Conservation (phyloP, 257 asterid species). For the Solanum chmielewskii region DNA sequence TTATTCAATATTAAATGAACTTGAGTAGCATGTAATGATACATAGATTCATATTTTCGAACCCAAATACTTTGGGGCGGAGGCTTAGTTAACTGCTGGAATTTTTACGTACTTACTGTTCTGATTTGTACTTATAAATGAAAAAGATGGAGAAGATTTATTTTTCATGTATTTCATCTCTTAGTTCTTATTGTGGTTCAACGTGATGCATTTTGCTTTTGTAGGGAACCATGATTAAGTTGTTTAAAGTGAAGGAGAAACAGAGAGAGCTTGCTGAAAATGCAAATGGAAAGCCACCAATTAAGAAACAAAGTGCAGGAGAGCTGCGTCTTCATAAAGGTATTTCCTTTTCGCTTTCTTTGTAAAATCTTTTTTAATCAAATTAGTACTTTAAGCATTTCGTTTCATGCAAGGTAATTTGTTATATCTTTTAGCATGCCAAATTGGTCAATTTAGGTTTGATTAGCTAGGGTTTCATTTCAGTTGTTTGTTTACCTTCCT, state of each 20-base stretch:
- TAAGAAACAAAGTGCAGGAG: constrained; percentile 17
- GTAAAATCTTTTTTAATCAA: not conserved
- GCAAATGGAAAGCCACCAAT: not conserved
- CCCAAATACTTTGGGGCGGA: not conserved
- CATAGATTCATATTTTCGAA: not conserved
- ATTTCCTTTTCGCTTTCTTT: not conserved
- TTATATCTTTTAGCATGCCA: not conserved
- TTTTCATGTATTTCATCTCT: not conserved
- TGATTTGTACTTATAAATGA: not conserved
- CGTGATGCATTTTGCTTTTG: not conserved
- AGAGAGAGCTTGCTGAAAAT: constrained; percentile 12
- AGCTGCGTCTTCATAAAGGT: constrained; percentile 21
- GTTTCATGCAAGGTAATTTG: not conserved
- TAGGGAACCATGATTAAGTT: constrained; percentile 2
- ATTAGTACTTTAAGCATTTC: not conserved
- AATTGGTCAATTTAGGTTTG: not conserved
- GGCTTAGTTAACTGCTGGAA: not conserved
- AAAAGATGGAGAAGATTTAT: not conserved
- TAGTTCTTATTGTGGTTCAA: not conserved
- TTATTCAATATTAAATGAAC: not conserved
- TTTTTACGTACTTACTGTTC: not conserved
- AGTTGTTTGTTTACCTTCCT: not conserved
- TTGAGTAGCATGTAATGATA: not conserved
- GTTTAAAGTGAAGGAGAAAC: constrained; percentile 9
- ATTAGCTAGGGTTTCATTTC: not conserved